phyloP scores from a whole-genome alignment of 1,139 yeast species.

The Candida neerlandica region DNA sequence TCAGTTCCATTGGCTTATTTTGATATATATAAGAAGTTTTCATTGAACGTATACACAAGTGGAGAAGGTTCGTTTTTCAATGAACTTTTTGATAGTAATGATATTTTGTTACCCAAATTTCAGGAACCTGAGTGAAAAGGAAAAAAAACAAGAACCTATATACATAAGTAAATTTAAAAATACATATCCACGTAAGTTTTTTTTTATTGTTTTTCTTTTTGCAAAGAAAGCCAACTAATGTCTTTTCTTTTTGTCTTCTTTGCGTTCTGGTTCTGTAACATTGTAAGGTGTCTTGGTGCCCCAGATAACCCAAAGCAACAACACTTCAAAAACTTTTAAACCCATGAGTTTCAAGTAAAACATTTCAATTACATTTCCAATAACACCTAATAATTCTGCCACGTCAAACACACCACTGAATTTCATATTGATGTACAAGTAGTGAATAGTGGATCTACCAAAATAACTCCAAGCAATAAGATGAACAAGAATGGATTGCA shows the following conservation, averaged over 20 bases:
- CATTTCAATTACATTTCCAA: constrained; percentile 14
- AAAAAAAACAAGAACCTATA: not conserved
- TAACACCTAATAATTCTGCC: constrained; percentile 14
- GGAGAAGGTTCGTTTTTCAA: constrained; percentile 4
- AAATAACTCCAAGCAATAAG: constrained; percentile 15
- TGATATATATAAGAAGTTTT: constrained; percentile 3
- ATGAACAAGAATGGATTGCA: constrained; percentile 13
- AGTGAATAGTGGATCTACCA: constrained; percentile 8
- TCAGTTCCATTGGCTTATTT: constrained; percentile 3
- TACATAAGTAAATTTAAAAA: not conserved
- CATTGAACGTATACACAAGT: not conserved
- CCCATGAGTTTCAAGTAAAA: constrained; percentile 10
- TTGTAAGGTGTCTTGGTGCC: constrained; percentile 7
- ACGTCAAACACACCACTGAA: constrained; percentile 17
- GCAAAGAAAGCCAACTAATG: not conserved
- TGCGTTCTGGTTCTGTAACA: constrained; percentile 2
- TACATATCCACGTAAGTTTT: not conserved
- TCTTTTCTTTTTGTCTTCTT: constrained; percentile 1
- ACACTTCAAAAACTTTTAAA: constrained; percentile 13
- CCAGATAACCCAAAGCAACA: constrained; percentile 17
- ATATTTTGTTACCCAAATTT: constrained; percentile 1
- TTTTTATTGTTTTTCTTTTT: no score
- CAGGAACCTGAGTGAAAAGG: not conserved
- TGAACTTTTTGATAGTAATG: constrained; percentile 1
- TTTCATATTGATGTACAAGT: constrained; percentile 5